Evolutionary conservation across 176 grass and related monocot genomes (phyloP), one percentile per base, ranked within the genome.

Genomic region (Hsuehochloa calcarea): DNA sequence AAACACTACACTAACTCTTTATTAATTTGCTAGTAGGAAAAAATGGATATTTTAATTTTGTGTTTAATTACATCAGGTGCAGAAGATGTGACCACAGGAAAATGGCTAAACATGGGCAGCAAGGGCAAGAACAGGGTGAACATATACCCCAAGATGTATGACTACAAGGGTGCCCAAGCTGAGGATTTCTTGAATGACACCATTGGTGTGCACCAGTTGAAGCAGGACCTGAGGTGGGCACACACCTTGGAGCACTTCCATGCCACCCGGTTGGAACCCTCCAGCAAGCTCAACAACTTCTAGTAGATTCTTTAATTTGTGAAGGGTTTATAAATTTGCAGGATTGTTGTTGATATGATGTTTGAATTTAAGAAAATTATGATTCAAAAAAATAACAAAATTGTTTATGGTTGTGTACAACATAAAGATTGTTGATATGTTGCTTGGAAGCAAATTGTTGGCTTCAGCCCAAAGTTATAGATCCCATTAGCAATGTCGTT

Each of bases 181-280:
- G 44, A 88, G 59, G 91, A 96, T 69, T 98, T 98, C 49, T 49
- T 92, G 44, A 72, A 63, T 14, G 86, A 82, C 74, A 98, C 93
- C 62, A 81, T 95, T 3, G 91, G 85, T 15, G 91, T 98, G 83
- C 96, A 98, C 80, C 84, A 93, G 83, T 10, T 93, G 41, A 98
- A 95, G 85, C 46, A 80, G n/a, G 87, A 79, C 61, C 7, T 85
- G 6, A 75, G 62, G 45, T 98, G 89, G 87, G 89, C 88, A 19
- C 85, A 50, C 74, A 90, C 91, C 7, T 39, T 98, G 70, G 79
- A 88, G 44, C 82, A 93, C 69, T 98, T 98, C 87, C 90, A 93
- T 35, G 56, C 81, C 50, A 94, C 88, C 6, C 5, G 27, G 14
- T 9, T 85, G 14, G 84, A 86, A 37, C 83, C 73, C 51, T 92